Evolutionary conservation across 2,329 filamentous ascomycete genomes (phyloP).

Genomic region (Cercospora nicotianae): DNA sequence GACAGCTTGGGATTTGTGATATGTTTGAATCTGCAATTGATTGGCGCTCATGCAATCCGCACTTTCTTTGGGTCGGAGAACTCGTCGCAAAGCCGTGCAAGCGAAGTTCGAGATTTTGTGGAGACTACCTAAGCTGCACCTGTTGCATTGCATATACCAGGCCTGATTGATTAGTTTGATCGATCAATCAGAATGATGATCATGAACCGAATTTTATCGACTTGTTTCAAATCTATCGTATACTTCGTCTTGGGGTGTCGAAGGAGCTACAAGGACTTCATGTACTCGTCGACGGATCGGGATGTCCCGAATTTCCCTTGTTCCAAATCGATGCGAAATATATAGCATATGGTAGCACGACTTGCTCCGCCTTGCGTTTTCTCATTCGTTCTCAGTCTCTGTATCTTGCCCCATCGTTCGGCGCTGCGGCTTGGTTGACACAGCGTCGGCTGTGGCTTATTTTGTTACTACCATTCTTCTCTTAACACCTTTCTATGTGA

Average conservation of each 20-base stretch:
- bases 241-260: neutral
- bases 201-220: neutral
- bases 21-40: constrained; percentile 6
- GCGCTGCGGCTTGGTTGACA: neutral
- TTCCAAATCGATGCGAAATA: neutral
- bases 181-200: neutral
- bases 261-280: neutral
- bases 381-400: neutral
- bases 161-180: neutral
- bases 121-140: neutral
- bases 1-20: constrained; percentile 7
- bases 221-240: neutral
- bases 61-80: neutral
- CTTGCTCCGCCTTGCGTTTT: neutral
- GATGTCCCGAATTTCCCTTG: neutral
- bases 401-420: neutral
- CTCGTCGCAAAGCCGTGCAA: constrained; percentile 1
- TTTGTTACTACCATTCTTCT: neutral
- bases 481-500: neutral
- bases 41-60: neutral
- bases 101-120: neutral
- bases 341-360: neutral
- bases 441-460: neutral
- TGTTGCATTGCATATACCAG: too few species aligned
- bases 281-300: neutral